Conservation (phyloP, 140 eudicot genomes). For the Stevia rebaudiana region DNA sequence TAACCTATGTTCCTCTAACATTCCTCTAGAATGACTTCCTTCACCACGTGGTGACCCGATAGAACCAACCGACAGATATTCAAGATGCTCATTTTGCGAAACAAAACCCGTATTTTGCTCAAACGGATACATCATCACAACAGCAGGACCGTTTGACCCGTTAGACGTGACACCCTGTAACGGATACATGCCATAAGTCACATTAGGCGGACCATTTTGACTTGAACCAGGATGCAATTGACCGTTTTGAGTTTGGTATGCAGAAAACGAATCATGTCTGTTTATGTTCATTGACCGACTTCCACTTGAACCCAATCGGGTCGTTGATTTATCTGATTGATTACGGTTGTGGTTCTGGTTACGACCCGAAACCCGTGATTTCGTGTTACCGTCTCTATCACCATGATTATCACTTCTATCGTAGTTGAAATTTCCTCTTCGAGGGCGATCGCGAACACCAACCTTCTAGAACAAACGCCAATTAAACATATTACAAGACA, state of each 20-base stretch:
- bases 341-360: constrained; percentile 57
- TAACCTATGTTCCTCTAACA: constrained; percentile 56
- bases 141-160: constrained; percentile 55
- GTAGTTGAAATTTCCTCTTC: constrained; percentile 67
- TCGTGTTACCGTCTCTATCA: constrained; percentile 62
- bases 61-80: constrained; percentile 61
- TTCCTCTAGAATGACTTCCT: constrained; percentile 41
- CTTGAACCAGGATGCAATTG: constrained; percentile 45
- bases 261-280: constrained; percentile 52
- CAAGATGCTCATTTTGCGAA: constrained; percentile 62
- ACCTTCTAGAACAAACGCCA: constrained; percentile 47
- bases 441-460: constrained; percentile 55
- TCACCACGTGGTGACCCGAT: constrained; percentile 49
- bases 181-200: constrained; percentile 62
- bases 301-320: constrained; percentile 48
- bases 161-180: constrained; percentile 52
- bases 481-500: neutral
- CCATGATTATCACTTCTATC: constrained; percentile 63
- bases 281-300: constrained; percentile 52
- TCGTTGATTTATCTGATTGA: constrained; percentile 57
- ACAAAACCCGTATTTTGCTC: constrained; percentile 53
- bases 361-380: constrained; percentile 56
- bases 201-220: constrained; percentile 49
- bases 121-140: constrained; percentile 71
- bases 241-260: constrained; percentile 66